Percentiles rank a stretch among this genome's conserved stretches.
These are phyloP conservation scores for Betula pendula DNA, from an alignment of 306 rosid genomes.

Conservation along the genomic window DNA sequence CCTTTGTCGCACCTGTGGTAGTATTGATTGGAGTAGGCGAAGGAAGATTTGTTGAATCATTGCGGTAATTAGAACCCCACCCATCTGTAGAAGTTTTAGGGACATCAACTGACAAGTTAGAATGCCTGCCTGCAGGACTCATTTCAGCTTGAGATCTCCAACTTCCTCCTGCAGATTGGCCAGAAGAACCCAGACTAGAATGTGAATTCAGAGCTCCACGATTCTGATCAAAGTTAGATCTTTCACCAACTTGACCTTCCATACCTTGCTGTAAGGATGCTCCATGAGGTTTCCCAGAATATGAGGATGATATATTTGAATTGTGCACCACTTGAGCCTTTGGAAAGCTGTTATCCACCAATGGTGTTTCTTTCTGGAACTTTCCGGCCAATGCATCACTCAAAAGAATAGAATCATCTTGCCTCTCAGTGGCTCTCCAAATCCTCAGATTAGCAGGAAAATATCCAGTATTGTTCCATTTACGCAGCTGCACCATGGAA, in stretches of 20 bases:
- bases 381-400: conserved; percentile 78
- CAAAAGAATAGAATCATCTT: conserved; percentile 70
- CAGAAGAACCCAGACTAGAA: conserved; percentile 38
- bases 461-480: conserved; percentile 93
- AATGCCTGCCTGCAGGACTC: conserved; percentile 43
- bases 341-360: conserved; percentile 37
- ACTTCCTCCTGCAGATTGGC: conserved; percentile 51
- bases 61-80: conserved; percentile 52
- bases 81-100: conserved; percentile 60
- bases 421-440: conserved; percentile 68
- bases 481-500: conserved; percentile 84
- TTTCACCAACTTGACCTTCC: conserved; percentile 53
- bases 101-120: conserved; percentile 57
- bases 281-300: conserved; percentile 54
- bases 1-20: conserved; percentile 48
- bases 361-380: conserved; percentile 51
- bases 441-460: conserved; percentile 83
- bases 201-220: conserved; percentile 41
- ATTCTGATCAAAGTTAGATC: conserved; percentile 38
- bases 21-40: conserved; percentile 88
- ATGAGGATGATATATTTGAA: conserved; percentile 40
- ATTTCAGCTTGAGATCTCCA: conserved; percentile 54
- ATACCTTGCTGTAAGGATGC: conserved; percentile 38
- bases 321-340: conserved; percentile 55
- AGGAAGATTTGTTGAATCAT: conserved; percentile 79